phyloP scores from a whole-genome alignment of 2,329 filamentous ascomycete species.

The Cladophialophora psammophila region DNA sequence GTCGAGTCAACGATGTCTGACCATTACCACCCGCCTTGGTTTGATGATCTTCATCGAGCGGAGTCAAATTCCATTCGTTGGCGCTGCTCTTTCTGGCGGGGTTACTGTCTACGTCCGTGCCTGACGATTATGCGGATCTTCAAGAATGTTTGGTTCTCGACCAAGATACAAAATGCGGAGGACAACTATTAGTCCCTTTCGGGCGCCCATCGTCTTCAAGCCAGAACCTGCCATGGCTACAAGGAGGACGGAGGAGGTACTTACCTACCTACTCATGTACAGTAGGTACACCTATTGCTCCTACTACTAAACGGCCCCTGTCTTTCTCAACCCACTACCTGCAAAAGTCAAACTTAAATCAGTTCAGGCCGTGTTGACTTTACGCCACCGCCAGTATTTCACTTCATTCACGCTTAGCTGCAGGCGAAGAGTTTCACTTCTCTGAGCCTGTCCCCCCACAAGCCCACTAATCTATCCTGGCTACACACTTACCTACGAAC shows the following conservation, averaged over 20 bases:
- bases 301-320: neutral
- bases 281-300: neutral
- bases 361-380: conserved; percentile 3
- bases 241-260: neutral
- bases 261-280: neutral
- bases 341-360: neutral
- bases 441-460: neutral
- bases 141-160: neutral
- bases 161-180: neutral
- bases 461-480: neutral
- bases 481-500: neutral
- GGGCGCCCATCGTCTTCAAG: neutral
- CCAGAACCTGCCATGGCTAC: neutral
- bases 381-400: neutral
- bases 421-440: conserved; percentile 2
- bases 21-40: neutral
- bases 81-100: neutral
- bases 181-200: neutral
- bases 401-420: neutral
- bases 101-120: neutral
- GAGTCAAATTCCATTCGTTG: neutral
- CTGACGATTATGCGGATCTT: neutral
- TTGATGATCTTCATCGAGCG: neutral
- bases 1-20: neutral
- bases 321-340: neutral